Evolutionary conservation across 176 grass and related monocot species (phyloP).

Genomic region (Typha latifolia): DNA sequence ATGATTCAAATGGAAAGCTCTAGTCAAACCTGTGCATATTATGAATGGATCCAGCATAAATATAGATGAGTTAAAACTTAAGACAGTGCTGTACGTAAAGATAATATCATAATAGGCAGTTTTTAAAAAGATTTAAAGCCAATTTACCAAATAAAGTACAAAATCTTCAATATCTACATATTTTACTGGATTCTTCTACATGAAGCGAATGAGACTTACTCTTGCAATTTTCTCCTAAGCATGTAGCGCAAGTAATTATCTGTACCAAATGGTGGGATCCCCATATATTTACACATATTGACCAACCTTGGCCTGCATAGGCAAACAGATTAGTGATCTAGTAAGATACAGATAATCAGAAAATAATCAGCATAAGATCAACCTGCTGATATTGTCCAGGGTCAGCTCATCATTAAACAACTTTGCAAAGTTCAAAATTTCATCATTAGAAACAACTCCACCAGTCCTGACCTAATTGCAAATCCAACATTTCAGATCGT

Average conservation of each 20-base stretch:
- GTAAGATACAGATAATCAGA: slow-evolving; percentile 9
- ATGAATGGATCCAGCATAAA: too few species aligned
- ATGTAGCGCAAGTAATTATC: slow-evolving; percentile 91
- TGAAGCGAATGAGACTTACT: slow-evolving; percentile 45
- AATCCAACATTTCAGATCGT: slow-evolving; percentile 31
- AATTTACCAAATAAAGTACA: too few species aligned
- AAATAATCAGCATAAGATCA: slow-evolving; percentile 18
- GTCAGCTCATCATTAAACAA: slow-evolving; percentile 97
- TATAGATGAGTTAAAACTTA: too few species aligned
- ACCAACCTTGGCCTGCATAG: slow-evolving; percentile 69
- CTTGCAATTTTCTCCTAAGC: slow-evolving; percentile 78
- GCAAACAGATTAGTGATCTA: slow-evolving; percentile 15
- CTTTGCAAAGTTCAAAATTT: slow-evolving; percentile 95
- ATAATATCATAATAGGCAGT: too few species aligned
- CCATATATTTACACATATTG: slow-evolving; percentile 99
- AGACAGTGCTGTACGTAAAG: too few species aligned
- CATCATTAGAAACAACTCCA: slow-evolving; percentile 75
- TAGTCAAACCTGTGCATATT: too few species aligned
- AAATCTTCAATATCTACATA: neutral
- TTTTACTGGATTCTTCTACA: neutral
- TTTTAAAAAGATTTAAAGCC: too few species aligned
- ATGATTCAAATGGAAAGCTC: too few species aligned
- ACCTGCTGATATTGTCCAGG: slow-evolving; percentile 97
- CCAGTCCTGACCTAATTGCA: slow-evolving; percentile 78
- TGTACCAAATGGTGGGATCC: slow-evolving; percentile 82